phyloP scores from a whole-genome alignment of 2,329 filamentous ascomycete species.

The Aspergillus luchuensis region DNA sequence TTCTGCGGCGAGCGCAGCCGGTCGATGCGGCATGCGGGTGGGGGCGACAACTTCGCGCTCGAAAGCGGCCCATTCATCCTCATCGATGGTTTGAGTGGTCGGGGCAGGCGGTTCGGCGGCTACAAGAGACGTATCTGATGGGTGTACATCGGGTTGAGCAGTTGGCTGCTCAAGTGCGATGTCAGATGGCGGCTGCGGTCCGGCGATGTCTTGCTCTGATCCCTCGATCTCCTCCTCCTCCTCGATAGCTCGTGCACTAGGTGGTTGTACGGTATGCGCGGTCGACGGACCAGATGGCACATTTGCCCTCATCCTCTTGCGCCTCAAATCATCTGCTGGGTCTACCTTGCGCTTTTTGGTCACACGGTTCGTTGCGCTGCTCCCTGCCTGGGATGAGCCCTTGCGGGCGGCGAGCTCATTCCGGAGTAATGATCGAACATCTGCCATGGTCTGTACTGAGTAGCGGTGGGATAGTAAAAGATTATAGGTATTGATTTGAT shows the following conservation, averaged over 20 bases:
- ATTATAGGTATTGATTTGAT: neutral
- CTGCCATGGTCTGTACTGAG: constrained; percentile 60
- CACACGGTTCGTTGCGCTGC: constrained; percentile 36
- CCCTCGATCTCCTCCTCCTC: constrained; percentile 32
- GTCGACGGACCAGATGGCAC: constrained; percentile 34
- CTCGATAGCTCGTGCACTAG: constrained; percentile 26
- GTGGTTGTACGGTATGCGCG: constrained; percentile 30
- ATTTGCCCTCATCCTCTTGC: constrained; percentile 48
- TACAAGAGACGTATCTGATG: constrained; percentile 12
- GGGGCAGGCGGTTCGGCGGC: constrained; percentile 12
- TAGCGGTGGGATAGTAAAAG: neutral
- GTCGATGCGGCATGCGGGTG: constrained; percentile 35
- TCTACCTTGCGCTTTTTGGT: constrained; percentile 60
- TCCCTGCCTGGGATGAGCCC: constrained; percentile 60
- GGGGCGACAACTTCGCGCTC: constrained; percentile 72
- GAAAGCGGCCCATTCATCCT: constrained; percentile 84
- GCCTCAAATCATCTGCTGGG: constrained; percentile 40
- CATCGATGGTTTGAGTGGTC: constrained; percentile 55
- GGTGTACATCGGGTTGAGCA: constrained; percentile 9
- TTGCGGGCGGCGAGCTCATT: constrained; percentile 74
- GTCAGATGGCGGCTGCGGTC: constrained; percentile 25
- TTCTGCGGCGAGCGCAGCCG: constrained; percentile 39
- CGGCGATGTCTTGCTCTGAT: constrained; percentile 29
- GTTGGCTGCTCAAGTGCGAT: constrained; percentile 17
- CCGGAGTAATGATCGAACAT: constrained; percentile 77